A percentile compares a stretch with the other conserved stretches of the same genome.
These are phyloP conservation scores for Waitea zeae DNA, from an alignment of 1,284 basidiomycete genomes.

Conservation along the genomic window DNA sequence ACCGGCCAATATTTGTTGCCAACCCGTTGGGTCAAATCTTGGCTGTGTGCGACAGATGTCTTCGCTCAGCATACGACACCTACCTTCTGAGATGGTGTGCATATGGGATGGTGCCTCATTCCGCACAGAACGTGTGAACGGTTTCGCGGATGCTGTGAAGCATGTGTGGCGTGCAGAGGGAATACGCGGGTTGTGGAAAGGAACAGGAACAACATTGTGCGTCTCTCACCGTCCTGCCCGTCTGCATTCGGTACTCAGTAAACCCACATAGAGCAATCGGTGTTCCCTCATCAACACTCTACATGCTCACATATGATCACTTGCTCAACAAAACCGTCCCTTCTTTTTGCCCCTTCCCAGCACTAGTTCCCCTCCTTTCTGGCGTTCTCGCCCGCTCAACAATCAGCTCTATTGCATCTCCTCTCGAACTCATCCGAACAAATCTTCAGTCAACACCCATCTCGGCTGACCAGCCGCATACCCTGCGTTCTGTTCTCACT, in stretches of 20 bases:
- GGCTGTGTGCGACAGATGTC: slow-evolving; percentile 73
- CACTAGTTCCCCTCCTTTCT: slow-evolving; percentile 63
- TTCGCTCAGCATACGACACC: slow-evolving; percentile 27
- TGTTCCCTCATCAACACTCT: slow-evolving; percentile 83
- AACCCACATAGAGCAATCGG: slow-evolving; percentile 54
- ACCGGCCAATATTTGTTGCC: slow-evolving; percentile 45
- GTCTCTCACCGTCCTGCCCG: slow-evolving; percentile 19
- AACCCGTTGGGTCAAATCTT: slow-evolving; percentile 35
- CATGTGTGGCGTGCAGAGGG: slow-evolving; percentile 71
- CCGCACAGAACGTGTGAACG: slow-evolving; percentile 53
- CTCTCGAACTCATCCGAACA: slow-evolving; percentile 87
- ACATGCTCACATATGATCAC: slow-evolving; percentile 95
- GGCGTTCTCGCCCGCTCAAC: slow-evolving; percentile 72
- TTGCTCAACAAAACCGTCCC: slow-evolving; percentile 52
- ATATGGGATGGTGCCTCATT: slow-evolving; percentile 60
- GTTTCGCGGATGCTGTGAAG: slow-evolving; percentile 67
- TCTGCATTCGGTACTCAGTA: slow-evolving; percentile 1
- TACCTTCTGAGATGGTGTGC: slow-evolving; percentile 49
- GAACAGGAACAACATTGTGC: slow-evolving; percentile 74
- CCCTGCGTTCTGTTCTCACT: slow-evolving; percentile 48
- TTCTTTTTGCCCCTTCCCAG: slow-evolving; percentile 31
- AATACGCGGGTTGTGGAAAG: slow-evolving; percentile 74
- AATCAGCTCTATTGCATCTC: slow-evolving; percentile 72
- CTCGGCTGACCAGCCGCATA: slow-evolving; percentile 50
- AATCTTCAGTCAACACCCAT: slow-evolving; percentile 79